Conservation (phyloP, 192 early-diverging fungal species). For the Kickxella alabastrina region DNA sequence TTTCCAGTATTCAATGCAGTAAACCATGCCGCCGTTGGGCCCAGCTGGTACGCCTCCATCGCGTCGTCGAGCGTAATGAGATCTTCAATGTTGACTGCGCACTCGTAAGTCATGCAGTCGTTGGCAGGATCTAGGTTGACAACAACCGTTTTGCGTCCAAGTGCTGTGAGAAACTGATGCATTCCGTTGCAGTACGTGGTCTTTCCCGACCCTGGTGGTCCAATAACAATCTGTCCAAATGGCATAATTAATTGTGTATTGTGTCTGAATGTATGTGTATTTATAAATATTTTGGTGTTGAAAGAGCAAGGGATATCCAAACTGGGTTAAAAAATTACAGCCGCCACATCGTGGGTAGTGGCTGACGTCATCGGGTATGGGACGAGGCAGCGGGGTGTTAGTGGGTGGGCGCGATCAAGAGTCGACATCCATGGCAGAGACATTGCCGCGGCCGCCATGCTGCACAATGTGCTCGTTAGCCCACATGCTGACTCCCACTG, state of each 20-base stretch:
- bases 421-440: conserved; percentile 15
- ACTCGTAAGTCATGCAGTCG: conserved; percentile 79
- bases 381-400: no score
- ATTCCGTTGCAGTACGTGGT: conserved; percentile 93
- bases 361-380: conserved; percentile 4
- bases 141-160: conserved; percentile 76
- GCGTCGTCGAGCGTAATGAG: conserved; percentile 94
- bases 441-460: conserved; percentile 6
- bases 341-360: not conserved
- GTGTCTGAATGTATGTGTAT: no score
- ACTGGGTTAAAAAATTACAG: not conserved
- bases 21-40: conserved; percentile 98
- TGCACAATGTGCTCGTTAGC: conserved; percentile 65
- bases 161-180: conserved; percentile 78
- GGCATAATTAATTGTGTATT: conserved; percentile 19
- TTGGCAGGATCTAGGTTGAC: conserved; percentile 99
- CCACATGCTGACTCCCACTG: conserved; percentile 92
- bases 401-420: no score
- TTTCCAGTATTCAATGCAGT: conserved; percentile 92
- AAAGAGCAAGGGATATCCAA: no score
- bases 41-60: conserved; percentile 82
- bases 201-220: conserved; percentile 92
- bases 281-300: no score
- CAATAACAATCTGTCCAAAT: conserved; percentile 81
- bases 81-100: conserved; percentile 78